Evolutionary conservation across 2,329 filamentous ascomycete genomes (phyloP), one percentile per base, ranked within the genome.

Genomic region (Exophiala mesophila): DNA sequence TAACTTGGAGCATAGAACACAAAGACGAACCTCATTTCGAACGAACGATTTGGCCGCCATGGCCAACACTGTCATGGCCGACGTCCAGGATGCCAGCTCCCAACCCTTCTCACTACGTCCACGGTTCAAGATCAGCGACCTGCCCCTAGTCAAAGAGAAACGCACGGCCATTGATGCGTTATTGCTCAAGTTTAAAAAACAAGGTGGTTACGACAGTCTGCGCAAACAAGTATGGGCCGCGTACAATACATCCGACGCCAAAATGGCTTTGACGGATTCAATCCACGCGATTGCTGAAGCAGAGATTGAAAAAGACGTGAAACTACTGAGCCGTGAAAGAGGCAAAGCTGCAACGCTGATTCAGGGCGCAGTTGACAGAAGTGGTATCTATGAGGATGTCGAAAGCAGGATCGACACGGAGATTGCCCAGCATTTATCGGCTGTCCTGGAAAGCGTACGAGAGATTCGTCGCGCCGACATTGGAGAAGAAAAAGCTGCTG

Each of bases 171-270:
- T 83, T 41, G 78, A 82, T 58, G 69, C 69, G 51, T 68, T 83
- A 32, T 67, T 81, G 13, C 72, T 79, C 57, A 76, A 74, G 1
- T 80, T 81, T 60, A 80, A 80, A 62, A 82, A 82, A 62, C 80
- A 80, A 59, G 79, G 79, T 50, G 76, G 78, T 42, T 83, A 80
- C 55, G 79, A 83, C 58, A 66, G 64, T 36, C 63, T 82, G 41
- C 73, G 79, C 45, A 82, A 81, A 59, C 70, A 74, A 45, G 64
- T 78, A 3, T 78, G 77, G 66, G 70, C 74, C 9, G 71, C 78
- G 43, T 82, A 77, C 47, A 71, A 74, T 44, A 36, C 47, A 15
- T 58, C 78, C 72, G 68, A 75, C 30, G 68, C 69, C 20, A 78
- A 77, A 58, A 60, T 59, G 17, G 65, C 67, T 13, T 74, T 80